These are phyloP conservation scores for Oidiodendron maius DNA, from an alignment of 495 filamentous ascomycete species.

Conservation along the genomic window DNA sequence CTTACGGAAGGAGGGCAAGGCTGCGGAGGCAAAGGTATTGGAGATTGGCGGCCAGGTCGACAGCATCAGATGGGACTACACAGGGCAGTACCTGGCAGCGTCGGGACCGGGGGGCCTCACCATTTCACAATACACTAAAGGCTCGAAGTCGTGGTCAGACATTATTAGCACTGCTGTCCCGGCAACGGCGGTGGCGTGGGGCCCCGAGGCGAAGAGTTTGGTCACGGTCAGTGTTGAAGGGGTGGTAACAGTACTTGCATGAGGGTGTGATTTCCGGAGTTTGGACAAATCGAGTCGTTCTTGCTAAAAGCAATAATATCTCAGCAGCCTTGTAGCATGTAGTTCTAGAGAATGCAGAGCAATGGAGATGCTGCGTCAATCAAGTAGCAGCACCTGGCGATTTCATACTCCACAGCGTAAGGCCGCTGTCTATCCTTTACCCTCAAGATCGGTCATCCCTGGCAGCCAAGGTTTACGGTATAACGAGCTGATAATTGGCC, in stretches of 20 bases:
- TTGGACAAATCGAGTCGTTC: slow-evolving; percentile 13
- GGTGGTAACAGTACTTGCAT: slow-evolving; percentile 38
- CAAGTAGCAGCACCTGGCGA: neutral
- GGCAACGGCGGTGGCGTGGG: slow-evolving; percentile 72
- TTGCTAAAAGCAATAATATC: slow-evolving; percentile 16
- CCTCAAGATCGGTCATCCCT: too few species aligned
- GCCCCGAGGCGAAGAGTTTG: slow-evolving; percentile 64
- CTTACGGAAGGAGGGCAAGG: slow-evolving; percentile 76
- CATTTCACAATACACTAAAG: slow-evolving; percentile 83
- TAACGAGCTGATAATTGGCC: too few species aligned
- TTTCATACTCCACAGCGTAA: neutral
- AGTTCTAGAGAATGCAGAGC: slow-evolving; percentile 21
- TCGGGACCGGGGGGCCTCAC: slow-evolving; percentile 75
- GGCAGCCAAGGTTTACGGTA: too few species aligned
- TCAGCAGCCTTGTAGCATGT: slow-evolving; percentile 17
- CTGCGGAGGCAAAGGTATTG: slow-evolving; percentile 67
- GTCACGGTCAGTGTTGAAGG: slow-evolving; percentile 70
- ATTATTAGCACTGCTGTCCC: slow-evolving; percentile 69
- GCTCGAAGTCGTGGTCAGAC: slow-evolving; percentile 82
- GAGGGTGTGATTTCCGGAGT: slow-evolving; percentile 16
- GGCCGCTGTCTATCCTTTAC: too few species aligned
- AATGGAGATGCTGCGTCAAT: slow-evolving; percentile 1
- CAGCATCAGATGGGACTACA: slow-evolving; percentile 84
- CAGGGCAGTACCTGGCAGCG: slow-evolving; percentile 84
- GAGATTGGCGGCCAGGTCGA: slow-evolving; percentile 73